These are phyloP conservation scores for Solanum pinnatisectum DNA, from an alignment of 257 asterid species.

Conservation along the genomic window DNA sequence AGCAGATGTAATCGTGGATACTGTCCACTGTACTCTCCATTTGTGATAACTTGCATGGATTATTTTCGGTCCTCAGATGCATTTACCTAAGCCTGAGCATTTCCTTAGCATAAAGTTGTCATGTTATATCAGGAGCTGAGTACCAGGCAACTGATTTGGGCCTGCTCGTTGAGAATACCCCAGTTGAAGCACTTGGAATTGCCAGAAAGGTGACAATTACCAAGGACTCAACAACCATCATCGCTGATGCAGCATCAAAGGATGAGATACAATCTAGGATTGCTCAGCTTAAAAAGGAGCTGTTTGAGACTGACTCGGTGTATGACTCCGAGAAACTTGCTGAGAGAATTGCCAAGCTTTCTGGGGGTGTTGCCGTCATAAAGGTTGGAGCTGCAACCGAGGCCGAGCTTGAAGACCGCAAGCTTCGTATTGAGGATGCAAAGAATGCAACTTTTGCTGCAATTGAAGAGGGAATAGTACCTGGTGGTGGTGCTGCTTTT, in stretches of 20 bases:
- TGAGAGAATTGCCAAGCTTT: slow-evolving; percentile 87
- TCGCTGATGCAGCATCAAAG: slow-evolving; percentile 96
- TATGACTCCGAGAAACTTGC: slow-evolving; percentile 88
- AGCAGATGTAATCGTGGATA: not conserved
- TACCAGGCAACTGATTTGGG: slow-evolving; percentile 88
- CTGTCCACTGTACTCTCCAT: not conserved
- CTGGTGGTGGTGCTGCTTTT: slow-evolving; percentile 97
- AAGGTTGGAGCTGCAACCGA: slow-evolving; percentile 99
- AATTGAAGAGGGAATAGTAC: slow-evolving; percentile 97
- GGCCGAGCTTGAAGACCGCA: slow-evolving; percentile 91
- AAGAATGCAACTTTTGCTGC: slow-evolving; percentile 99
- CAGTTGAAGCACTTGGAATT: slow-evolving; percentile 68
- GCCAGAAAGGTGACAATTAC: slow-evolving; percentile 81
- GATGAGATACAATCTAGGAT: slow-evolving; percentile 88
- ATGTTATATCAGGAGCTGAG: slow-evolving; percentile 62
- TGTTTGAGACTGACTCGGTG: slow-evolving; percentile 67
- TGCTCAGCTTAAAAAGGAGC: slow-evolving; percentile 80
- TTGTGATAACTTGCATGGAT: not conserved
- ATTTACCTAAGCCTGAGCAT: not conserved
- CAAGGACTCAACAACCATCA: slow-evolving; percentile 79
- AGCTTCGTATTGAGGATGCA: slow-evolving; percentile 93
- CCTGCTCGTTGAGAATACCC: slow-evolving; percentile 66
- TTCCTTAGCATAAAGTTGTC: not conserved
- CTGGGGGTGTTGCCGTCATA: slow-evolving; percentile 97
- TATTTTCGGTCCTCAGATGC: not conserved